phyloP scores from a whole-genome alignment of 805 yeast genomes.

The Suhomyces xylopsoci region DNA sequence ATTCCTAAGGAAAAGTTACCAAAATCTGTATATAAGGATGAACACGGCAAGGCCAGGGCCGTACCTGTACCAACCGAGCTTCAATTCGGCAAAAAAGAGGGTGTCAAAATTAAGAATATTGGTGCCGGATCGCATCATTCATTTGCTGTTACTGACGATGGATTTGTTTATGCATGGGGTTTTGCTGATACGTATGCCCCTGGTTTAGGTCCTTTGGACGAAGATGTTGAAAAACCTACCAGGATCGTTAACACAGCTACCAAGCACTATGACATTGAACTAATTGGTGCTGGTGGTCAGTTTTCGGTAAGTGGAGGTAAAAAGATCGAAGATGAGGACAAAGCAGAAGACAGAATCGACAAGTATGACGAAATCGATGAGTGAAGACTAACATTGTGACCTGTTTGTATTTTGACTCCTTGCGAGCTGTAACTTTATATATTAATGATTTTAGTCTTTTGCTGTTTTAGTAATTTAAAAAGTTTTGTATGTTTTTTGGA shows the following conservation, averaged over 20 bases:
- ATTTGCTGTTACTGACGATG: conserved; percentile 78
- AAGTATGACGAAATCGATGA: conserved; percentile 52
- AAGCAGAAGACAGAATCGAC: conserved; percentile 47
- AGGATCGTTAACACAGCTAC: conserved; percentile 94
- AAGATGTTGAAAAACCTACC: conserved; percentile 84
- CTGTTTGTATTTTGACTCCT: not conserved
- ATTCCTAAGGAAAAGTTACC: conserved; percentile 67
- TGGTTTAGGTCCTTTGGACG: conserved; percentile 90
- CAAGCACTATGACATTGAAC: conserved; percentile 62
- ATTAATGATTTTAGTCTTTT: not conserved
- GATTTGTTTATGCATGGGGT: conserved; percentile 93
- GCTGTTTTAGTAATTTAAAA: not conserved
- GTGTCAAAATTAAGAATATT: conserved; percentile 40
- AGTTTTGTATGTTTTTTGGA: not conserved
- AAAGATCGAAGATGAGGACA: conserved; percentile 52
- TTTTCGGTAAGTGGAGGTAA: conserved; percentile 86
- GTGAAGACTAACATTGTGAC: not conserved
- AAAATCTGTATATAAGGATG: conserved; percentile 69
- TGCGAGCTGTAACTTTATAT: conserved; percentile 1
- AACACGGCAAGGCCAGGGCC: conserved; percentile 75
- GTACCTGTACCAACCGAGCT: conserved; percentile 82
- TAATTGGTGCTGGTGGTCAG: conserved; percentile 95
- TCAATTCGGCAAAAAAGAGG: conserved; percentile 25
- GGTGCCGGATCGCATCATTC: conserved; percentile 93
- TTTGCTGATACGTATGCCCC: conserved; percentile 96